Conservation (phyloP, 1,139 yeast genomes). For the Maudiozyma humilis region DNA sequence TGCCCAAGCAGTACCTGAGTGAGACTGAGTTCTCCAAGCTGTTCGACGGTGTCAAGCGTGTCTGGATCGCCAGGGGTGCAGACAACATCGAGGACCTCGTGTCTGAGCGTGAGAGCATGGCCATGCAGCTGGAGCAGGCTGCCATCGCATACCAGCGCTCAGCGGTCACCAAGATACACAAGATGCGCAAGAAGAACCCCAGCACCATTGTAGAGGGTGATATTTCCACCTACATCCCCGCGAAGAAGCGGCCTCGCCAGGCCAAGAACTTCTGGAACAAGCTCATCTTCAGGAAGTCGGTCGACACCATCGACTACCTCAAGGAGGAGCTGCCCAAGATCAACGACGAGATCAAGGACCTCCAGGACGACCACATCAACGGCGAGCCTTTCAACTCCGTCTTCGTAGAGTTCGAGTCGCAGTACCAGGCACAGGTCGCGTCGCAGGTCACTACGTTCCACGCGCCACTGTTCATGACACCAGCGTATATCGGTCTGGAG, state of each 20-base stretch:
- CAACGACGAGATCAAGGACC: constrained; percentile 52
- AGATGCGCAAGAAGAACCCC: constrained; percentile 33
- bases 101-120: constrained; percentile 53
- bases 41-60: constrained; percentile 64
- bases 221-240: constrained; percentile 60
- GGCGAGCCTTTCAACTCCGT: constrained; percentile 51
- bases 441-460: constrained; percentile 69
- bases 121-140: constrained; percentile 59
- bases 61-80: constrained; percentile 67
- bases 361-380: constrained; percentile 50
- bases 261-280: constrained; percentile 35
- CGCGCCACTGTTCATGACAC: constrained; percentile 53
- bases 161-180: constrained; percentile 59
- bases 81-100: constrained; percentile 51
- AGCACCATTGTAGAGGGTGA: constrained; percentile 42
- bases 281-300: constrained; percentile 71
- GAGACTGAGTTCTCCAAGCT: constrained; percentile 54
- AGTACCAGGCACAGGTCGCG: constrained; percentile 85
- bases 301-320: constrained; percentile 70
- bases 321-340: constrained; percentile 58
- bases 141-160: constrained; percentile 53
- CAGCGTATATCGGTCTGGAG: constrained; percentile 58
- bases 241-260: constrained; percentile 68
- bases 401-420: constrained; percentile 78
- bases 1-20: constrained; percentile 60